Evolutionary conservation across 805 yeast genomes (phyloP), one percentile per base, ranked within the genome.

Genomic region (Ogataea haglerorum): DNA sequence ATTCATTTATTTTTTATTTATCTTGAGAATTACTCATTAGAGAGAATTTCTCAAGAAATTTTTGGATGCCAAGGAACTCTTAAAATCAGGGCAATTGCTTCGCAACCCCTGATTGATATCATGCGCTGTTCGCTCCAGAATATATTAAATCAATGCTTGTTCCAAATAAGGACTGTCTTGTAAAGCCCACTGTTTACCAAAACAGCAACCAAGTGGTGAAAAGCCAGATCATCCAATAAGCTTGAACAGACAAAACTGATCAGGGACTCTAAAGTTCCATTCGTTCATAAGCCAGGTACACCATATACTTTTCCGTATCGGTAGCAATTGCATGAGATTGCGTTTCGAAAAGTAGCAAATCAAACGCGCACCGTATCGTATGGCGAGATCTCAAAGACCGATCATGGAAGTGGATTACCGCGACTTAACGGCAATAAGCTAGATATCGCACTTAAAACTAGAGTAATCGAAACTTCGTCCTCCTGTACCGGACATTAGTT

Each of bases 1-100:
- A 18, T 18, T 18, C 19, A 18, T 18, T 7, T 18, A 18, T 18
- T 21, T 13, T 31, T 21, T 13, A 23, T 23, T 23, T 18, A 27
- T 34, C 38, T 34, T 15, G 10, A 13, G 19, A 26, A 34, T 34
- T 34, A 34, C 30, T 26, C 23, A 18, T 10, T 26, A 26, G n/a
- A 29, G 31, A 17, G 31, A 14, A 14, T 5, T 6, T 15, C 10
- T 27, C 19, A 18, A 18, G 6, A 18, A 18, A 18, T 6, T 4
- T 4, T 18, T 18, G 19, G 19, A 18, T 18, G 19, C 19, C 19
- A 7, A 18, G 19, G 19, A 18, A 18, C 19, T 18, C 6, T 18
- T 18, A 18, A 18, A 18, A 18, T 7, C 7, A 18, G 6, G 19
- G 19, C 19, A 18, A 6, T 7, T 18, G 19, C 19, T 18, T 18